These are phyloP conservation scores for Aphanoascus verrucosus DNA, from an alignment of 2,329 filamentous ascomycete species.

Conservation along the genomic window DNA sequence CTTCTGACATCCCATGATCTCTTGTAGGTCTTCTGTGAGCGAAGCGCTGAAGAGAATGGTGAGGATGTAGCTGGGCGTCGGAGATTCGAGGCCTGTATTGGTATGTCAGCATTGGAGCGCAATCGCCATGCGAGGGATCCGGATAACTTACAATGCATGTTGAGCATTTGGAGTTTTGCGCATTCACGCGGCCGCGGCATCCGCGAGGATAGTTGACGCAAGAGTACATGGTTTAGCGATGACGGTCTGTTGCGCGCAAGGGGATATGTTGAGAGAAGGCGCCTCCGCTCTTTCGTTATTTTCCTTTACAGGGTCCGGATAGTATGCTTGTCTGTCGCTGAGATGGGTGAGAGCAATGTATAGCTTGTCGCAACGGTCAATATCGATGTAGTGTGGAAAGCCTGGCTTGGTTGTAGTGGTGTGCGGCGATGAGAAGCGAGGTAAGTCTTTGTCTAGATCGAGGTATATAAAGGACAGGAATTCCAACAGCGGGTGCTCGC, in stretches of 20 bases:
- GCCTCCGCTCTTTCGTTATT: too few relatives aligned
- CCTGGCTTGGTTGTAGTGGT: background rate
- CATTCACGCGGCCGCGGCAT: slow-evolving; percentile 38
- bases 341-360: background rate
- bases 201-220: slow-evolving; percentile 40
- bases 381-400: background rate
- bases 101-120: slow-evolving; percentile 9
- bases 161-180: slow-evolving; percentile 33
- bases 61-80: slow-evolving; percentile 31
- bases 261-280: too few relatives aligned
- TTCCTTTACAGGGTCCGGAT: too few relatives aligned
- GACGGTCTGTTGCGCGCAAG: background rate
- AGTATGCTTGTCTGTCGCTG: background rate
- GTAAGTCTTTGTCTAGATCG: background rate
- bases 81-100: slow-evolving; percentile 27
- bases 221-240: slow-evolving; percentile 33
- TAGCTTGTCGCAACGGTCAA: background rate
- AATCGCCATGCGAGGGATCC: background rate
- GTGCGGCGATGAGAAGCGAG: too few relatives aligned
- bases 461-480: background rate
- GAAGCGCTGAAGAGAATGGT: slow-evolving; percentile 25
- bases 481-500: background rate
- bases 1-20: slow-evolving; percentile 13
- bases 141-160: slow-evolving; percentile 35
- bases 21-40: slow-evolving; percentile 14